A percentile compares a stretch with the other conserved stretches of the same genome.
Evolutionary conservation across 1,284 basidiomycete species (phyloP).

Genomic region (Moesziomyces sp.): DNA sequence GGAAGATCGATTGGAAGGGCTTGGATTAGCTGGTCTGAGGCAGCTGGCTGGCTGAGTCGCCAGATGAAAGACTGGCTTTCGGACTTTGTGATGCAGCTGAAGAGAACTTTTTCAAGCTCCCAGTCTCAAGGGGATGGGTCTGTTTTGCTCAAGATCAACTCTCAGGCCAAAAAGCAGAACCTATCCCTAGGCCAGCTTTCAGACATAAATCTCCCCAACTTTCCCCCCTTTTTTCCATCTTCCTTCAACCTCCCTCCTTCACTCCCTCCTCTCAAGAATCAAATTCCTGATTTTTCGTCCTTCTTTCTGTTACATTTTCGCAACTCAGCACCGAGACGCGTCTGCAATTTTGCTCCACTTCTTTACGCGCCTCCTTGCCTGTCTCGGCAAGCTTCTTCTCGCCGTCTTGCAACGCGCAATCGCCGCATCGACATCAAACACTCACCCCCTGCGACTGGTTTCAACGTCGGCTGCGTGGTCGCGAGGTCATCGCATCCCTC

Average conservation of each 20-base stretch:
- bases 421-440: too few species aligned
- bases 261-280: neutral
- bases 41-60: too few species aligned
- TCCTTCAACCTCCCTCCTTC: neutral
- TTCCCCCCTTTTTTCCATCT: neutral
- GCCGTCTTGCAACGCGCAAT: neutral
- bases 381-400: constrained; percentile 7
- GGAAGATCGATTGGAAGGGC: too few species aligned
- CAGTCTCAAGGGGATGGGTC: neutral
- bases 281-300: neutral
- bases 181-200: neutral
- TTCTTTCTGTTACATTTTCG: neutral
- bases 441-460: too few species aligned
- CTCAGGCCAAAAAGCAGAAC: neutral
- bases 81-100: too few species aligned
- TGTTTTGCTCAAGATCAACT: neutral
- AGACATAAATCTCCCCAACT: neutral
- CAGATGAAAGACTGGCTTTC: too few species aligned
- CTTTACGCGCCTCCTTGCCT: constrained; percentile 12
- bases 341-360: neutral
- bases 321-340: neutral
- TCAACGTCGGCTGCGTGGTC: too few species aligned
- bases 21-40: too few species aligned
- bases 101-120: neutral
- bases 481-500: too few species aligned